Percentiles rank a stretch among this genome's conserved stretches.
phyloP scores from a whole-genome alignment of 2,329 filamentous ascomycete species.

The Hortaea werneckii region DNA sequence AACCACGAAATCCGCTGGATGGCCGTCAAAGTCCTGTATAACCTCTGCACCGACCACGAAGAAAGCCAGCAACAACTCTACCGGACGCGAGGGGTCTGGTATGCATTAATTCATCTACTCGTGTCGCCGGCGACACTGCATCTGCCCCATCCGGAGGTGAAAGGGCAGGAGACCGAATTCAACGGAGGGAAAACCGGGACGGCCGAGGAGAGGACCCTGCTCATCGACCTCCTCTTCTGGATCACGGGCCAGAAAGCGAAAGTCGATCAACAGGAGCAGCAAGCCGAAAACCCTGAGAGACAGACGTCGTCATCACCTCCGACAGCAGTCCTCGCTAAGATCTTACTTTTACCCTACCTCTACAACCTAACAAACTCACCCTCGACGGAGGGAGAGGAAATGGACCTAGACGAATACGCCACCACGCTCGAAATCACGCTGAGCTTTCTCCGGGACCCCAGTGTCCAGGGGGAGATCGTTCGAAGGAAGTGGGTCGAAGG shows the following conservation, averaged over 20 bases:
- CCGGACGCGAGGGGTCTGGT: conserved; percentile 8
- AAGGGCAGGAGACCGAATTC: no score
- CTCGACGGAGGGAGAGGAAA: no score
- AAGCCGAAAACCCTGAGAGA: no score
- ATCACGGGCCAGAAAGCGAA: conserved; percentile 18
- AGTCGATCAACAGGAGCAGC: no score
- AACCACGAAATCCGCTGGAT: conserved; percentile 4
- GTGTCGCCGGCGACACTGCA: not conserved
- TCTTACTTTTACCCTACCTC: no score
- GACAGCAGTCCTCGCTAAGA: no score
- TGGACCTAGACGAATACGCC: conserved; percentile 5
- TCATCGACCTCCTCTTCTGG: conserved; percentile 19
- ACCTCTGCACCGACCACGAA: conserved; percentile 31
- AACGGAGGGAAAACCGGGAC: not conserved
- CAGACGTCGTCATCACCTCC: no score
- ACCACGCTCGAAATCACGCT: conserved; percentile 16
- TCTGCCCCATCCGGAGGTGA: no score
- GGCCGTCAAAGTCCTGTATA: conserved; percentile 33
- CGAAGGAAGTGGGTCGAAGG: conserved; percentile 4
- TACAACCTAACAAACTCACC: no score
- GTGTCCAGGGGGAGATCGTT: conserved; percentile 14
- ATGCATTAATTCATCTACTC: conserved; percentile 9
- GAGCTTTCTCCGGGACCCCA: conserved; percentile 15
- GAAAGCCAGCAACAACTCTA: conserved; percentile 16
- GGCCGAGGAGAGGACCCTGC: conserved; percentile 12